A percentile compares a stretch with the other conserved stretches of the same genome.
Conservation (phyloP, 495 filamentous ascomycete genomes). For the Penicillium crystallinum region DNA sequence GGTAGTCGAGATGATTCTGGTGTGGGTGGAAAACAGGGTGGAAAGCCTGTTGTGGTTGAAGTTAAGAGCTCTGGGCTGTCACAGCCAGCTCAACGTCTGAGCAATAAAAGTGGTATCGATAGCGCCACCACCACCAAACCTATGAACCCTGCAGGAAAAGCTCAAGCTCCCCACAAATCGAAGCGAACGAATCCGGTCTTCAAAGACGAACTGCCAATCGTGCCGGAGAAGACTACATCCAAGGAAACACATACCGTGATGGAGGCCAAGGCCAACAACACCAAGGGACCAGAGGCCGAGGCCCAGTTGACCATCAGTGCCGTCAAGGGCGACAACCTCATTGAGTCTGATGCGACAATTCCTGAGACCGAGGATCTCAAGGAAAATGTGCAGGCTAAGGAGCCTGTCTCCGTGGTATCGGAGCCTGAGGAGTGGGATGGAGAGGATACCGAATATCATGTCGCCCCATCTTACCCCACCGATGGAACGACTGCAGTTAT, state of each 20-base stretch:
- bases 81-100: slow-evolving; percentile 62
- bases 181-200: slow-evolving; percentile 64
- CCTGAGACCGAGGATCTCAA: slow-evolving; percentile 19
- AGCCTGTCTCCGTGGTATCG: slow-evolving; percentile 23
- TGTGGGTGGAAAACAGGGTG: slow-evolving; percentile 43
- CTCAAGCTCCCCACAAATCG: slow-evolving; percentile 34
- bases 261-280: slow-evolving; percentile 5
- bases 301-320: not conserved
- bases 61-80: slow-evolving; percentile 45
- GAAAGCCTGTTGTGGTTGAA: slow-evolving; percentile 43
- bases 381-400: not conserved
- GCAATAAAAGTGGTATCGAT: slow-evolving; percentile 42
- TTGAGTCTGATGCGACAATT: slow-evolving; percentile 11
- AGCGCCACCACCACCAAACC: slow-evolving; percentile 31
- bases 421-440: slow-evolving; percentile 73
- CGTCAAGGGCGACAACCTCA: not conserved
- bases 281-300: slow-evolving; percentile 2
- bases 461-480: slow-evolving; percentile 67
- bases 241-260: slow-evolving; percentile 27
- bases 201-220: slow-evolving; percentile 46
- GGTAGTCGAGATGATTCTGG: slow-evolving; percentile 50
- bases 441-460: slow-evolving; percentile 73
- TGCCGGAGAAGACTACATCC: slow-evolving; percentile 34
- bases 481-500: slow-evolving; percentile 68
- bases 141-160: slow-evolving; percentile 34